Base-by-base conservation (phyloP, 2,329 filamentous ascomycete species). In the Paecilomyces dactylethromorphus region DNA sequence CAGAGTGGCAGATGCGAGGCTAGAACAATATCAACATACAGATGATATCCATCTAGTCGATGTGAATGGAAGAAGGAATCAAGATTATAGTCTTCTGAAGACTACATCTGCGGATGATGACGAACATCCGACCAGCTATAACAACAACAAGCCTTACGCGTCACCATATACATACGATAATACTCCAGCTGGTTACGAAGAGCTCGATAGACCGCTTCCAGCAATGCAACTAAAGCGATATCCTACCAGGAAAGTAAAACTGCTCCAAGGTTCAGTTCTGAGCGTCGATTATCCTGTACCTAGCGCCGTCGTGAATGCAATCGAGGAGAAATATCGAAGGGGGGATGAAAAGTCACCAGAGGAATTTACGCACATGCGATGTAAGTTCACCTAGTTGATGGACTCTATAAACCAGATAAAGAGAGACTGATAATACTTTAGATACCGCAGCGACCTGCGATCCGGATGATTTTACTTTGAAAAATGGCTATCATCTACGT, bases 401-500 rank as follows among this genome's bases (percentile, higher is more conserved):
- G 33, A 53, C 57, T 53, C 22, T 29, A 53, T 7, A 29, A 32
- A 54, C 24, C 24, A 26, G 24, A 26, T 26, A 26, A 26, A 26
- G 24, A 26, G 24, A 26, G 24, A 56, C 24, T 39, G 60, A 32
- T 53, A 29, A 45, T 26, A 7, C 53, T 49, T 26, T 63, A 86
- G 84, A 99, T 80, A 97, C 94, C 21, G 94, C 94, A 56, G 94
- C 94, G 18, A 97, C 93, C 24, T 97, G 94, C 78, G 94, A 97
- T 75, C 94, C 94, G 64, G 96, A 97, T 75, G 94, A 99, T 72
- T 99, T 97, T 76, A 97, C 93, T 2, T 84, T 99, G 65, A 96
- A 97, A 82, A 99, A 99, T 75, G 94, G 94, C 71, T 99, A 97
- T 83, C 96, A 97, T 81, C 84, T 99, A 75, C 90, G 94, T 55